phyloP scores from a whole-genome alignment of 495 filamentous ascomycete species.

The Penicillium tannophilum region DNA sequence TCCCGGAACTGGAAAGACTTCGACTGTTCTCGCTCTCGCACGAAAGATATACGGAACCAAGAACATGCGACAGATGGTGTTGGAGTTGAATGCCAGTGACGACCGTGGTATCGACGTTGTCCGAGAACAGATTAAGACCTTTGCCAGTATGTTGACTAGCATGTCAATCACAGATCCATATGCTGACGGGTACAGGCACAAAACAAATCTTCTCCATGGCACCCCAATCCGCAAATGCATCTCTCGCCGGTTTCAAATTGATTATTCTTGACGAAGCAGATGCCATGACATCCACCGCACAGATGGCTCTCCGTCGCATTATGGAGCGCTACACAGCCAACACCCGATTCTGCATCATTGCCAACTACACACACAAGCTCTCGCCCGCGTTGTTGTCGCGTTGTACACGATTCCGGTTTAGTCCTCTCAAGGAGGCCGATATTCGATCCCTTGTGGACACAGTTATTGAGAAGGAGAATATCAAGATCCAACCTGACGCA shows the following conservation, averaged over 20 bases:
- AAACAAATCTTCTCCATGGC: conserved; percentile 67
- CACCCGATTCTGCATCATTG: conserved; percentile 97
- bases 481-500: conserved; percentile 80
- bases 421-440: conserved; percentile 83
- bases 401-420: conserved; percentile 95
- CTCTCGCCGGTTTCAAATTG: conserved; percentile 82
- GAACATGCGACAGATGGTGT: conserved; percentile 97
- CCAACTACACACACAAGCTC: conserved; percentile 99
- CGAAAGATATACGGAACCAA: conserved; percentile 87
- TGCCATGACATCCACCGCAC: conserved; percentile 94
- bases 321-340: conserved; percentile 99
- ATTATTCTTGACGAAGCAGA: conserved; percentile 98
- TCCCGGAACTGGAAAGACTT: conserved; percentile 96
- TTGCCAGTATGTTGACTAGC: conserved; percentile 63
- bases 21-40: conserved; percentile 88
- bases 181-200: conserved; percentile 61
- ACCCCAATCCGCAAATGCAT: conserved; percentile 46
- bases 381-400: conserved; percentile 88
- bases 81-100: conserved; percentile 95
- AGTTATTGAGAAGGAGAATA: conserved; percentile 84
- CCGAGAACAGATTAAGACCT: conserved; percentile 98
- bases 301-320: conserved; percentile 95
- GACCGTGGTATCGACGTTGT: conserved; percentile 98
- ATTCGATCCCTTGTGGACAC: conserved; percentile 82
- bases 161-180: not conserved